Evolutionary conservation across 192 early-diverging fungal species (phyloP).

Genomic region (Coemansia furcata): DNA sequence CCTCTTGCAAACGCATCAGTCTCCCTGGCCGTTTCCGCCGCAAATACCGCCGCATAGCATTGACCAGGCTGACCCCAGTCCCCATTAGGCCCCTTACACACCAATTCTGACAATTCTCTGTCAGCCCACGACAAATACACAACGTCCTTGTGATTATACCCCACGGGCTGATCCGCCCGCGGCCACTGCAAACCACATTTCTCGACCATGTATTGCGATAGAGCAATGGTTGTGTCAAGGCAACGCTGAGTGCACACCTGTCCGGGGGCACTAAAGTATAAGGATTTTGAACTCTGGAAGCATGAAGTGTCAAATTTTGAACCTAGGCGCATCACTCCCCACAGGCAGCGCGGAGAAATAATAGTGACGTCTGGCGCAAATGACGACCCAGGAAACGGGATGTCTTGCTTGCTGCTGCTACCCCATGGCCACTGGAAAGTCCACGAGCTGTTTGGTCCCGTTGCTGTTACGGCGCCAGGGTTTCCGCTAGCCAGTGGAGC

Average conservation of each 20-base stretch:
- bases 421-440: constrained; percentile 41
- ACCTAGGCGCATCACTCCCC: constrained; percentile 13
- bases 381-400: constrained; percentile 16
- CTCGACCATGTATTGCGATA: constrained; percentile 37
- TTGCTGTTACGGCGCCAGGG: background rate
- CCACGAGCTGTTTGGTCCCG: background rate
- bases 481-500: background rate
- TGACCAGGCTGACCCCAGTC: constrained; percentile 12
- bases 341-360: constrained; percentile 24
- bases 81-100: constrained; percentile 30
- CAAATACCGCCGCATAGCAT: constrained; percentile 39
- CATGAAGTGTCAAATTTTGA: constrained; percentile 30
- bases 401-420: constrained; percentile 21
- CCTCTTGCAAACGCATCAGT: constrained; percentile 5
- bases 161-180: constrained; percentile 18
- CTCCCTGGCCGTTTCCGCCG: constrained; percentile 32
- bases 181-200: constrained; percentile 21
- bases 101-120: constrained; percentile 16
- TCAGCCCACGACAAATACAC: constrained; percentile 49
- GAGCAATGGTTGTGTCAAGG: constrained; percentile 27
- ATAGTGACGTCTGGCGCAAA: constrained; percentile 38
- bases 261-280: constrained; percentile 45
- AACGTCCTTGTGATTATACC: constrained; percentile 43
- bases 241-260: constrained; percentile 33
- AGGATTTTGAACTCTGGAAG: constrained; percentile 22